phyloP scores from a whole-genome alignment of 2,329 filamentous ascomycete species.

The Ascochyta clinopodiicola region DNA sequence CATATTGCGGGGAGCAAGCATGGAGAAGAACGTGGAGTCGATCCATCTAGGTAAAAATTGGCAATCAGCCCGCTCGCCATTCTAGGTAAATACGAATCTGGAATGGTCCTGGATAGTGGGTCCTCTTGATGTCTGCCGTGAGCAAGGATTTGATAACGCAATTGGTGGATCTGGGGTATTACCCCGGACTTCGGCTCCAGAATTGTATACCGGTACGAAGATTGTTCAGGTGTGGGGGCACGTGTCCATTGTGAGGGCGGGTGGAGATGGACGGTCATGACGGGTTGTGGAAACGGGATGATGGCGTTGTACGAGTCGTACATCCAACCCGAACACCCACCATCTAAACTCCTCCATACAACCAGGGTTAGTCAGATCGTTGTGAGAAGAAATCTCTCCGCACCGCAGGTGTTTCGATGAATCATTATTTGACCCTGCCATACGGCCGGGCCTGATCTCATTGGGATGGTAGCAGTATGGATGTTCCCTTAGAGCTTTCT shows the following conservation, averaged over 20 bases:
- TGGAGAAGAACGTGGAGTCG: neutral
- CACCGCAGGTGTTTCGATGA: neutral
- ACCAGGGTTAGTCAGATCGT: neutral
- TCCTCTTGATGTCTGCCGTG: neutral
- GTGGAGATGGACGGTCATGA: neutral
- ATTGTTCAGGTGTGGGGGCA: neutral
- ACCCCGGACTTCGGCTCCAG: slow-evolving; percentile 12
- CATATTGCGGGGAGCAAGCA: neutral
- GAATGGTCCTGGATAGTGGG: neutral
- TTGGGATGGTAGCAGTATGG: neutral
- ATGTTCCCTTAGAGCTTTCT: neutral
- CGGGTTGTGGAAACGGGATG: neutral
- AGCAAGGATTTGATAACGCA: neutral
- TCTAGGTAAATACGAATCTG: neutral
- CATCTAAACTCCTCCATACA: neutral
- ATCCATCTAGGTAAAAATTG: neutral
- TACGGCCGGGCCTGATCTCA: neutral
- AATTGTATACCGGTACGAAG: neutral
- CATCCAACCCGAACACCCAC: neutral
- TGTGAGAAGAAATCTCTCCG: neutral
- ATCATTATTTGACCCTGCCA: neutral
- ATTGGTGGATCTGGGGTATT: neutral
- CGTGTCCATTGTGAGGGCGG: neutral
- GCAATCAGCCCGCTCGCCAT: neutral
- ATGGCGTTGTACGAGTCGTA: slow-evolving; percentile 10